Evolutionary conservation across 352 stramenopile species (phyloP), one percentile per base, ranked within the genome.

Genomic region (Pythium aristosporum): DNA sequence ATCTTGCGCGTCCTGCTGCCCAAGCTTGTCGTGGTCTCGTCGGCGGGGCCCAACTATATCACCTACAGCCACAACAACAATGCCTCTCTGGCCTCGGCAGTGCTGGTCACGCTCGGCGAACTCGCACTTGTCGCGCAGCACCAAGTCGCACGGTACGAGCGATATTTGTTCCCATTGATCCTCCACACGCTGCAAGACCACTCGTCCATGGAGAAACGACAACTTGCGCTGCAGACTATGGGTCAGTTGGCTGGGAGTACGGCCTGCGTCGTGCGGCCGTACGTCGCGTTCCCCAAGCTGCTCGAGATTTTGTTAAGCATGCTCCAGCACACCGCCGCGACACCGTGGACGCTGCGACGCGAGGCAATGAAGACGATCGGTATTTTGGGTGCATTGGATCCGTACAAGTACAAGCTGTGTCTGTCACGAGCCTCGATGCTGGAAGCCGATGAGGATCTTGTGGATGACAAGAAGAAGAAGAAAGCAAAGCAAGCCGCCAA

Each of bases 281-380:
- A 99, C 75, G 65, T 99, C 47, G 93, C 96, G 39, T 99, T 98
- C 49, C 96, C 97, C 0, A 95, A 97, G 61, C 77, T 99, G 28
- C 77, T 98, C 16, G 89, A 97, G 60, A 94, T 99, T 47, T 76
- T 99, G 44, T 75, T 98, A 15, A 90, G 91, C 53, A 88, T 99
- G 32, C 71, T 99, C 36, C 90, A 98, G 30, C 94, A 97, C 56
- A 97, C 81, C 15, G 85, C 85, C 0, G 77, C 92, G 3, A 90
- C 77, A 2, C 91, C 94, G 9, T 99, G 96, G 96, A 78, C 86
- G 10, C 73, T 99, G 16, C 74, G 96, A 25, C 80, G 95, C 61
- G 97, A 99, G 68, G 94, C 98, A 1, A 98, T 99, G 81, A 88
- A 98, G 57, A 98, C 94, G 0, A 94, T 99, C 48, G 97, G 97